Conservation (phyloP, 257 asterid species). For the Salvia rosmarinus region DNA sequence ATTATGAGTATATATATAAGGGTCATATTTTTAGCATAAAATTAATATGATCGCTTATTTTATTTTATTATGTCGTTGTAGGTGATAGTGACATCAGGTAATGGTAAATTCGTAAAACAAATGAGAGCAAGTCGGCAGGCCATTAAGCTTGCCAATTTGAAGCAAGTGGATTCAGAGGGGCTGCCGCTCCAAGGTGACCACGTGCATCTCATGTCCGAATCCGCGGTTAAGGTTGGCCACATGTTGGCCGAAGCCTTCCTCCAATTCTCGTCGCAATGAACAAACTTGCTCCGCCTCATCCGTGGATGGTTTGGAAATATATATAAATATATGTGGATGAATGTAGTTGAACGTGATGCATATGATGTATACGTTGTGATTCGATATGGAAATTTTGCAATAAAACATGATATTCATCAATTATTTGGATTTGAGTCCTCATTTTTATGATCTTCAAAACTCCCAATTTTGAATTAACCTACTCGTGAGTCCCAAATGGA, state of each 20-base stretch:
- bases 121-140: conserved; percentile 58
- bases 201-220: conserved; percentile 51
- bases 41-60: neutral
- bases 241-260: conserved; percentile 57
- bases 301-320: neutral
- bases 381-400: too few relatives aligned
- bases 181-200: conserved; percentile 41
- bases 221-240: conserved; percentile 56
- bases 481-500: too few relatives aligned
- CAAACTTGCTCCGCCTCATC: neutral
- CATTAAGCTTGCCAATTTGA: conserved; percentile 49
- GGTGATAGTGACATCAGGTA: conserved; percentile 71
- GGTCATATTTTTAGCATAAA: neutral
- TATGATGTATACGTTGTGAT: neutral
- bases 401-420: too few relatives aligned
- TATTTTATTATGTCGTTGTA: conserved; percentile 17
- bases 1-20: neutral
- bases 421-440: too few relatives aligned
- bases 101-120: conserved; percentile 43
- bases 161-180: conserved; percentile 66
- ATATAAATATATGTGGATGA: too few relatives aligned
- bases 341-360: neutral
- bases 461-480: too few relatives aligned
- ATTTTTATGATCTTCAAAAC: too few relatives aligned
- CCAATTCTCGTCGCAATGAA: neutral